Evolutionary conservation across 1,284 basidiomycete species (phyloP), one percentile per base, ranked within the genome.

Genomic region (Stygiomarasmius scandens): DNA sequence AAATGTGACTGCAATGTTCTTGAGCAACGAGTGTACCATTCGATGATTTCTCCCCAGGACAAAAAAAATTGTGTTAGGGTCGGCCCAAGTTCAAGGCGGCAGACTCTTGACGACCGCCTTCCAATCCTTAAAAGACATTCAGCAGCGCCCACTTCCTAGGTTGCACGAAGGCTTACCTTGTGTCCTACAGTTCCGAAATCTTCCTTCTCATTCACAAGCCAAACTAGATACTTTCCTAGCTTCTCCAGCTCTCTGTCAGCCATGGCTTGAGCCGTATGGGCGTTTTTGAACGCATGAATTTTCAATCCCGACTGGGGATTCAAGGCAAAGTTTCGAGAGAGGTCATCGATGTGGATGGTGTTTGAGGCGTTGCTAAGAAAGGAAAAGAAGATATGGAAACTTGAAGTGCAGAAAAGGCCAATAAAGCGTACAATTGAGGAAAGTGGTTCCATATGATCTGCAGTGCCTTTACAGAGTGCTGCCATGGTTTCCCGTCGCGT

Each of bases 361-460:
- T 95, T 95, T 55, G 79, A 80, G 14, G 87, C 81, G 60, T 84
- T 81, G 66, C 89, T 91, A 61, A 48, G 24, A 47, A 52, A 29
- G 20, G 50, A 11, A 9, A 8, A 23, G 16, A 47, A 38, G 23
- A 23, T 1, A 47, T 25, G 12, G 8, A 56, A 11, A 41, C 11
- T n/a, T 22, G 16, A 16, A 41, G 38, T 41, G 38, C 16, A 38
- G n/a, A 11, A 8, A 55, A 29, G 5, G 46, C 49, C 51, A 41
- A 23, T 44, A 22, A 41, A 45, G 73, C 86, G 58, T 64, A 89
- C 89, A 85, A 92, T 61, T 91, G 87, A 1, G 90, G 87, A 64
- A 92, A 91, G 63, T 88, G 84, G 59, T 90, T 90, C 93, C 93
- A 96, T 49, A 95, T 90, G 54, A 95, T 92, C 61, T 91, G 86